Evolutionary conservation across 768 basidiomycete species (phyloP).

Genomic region (Psilocybe azurescens): DNA sequence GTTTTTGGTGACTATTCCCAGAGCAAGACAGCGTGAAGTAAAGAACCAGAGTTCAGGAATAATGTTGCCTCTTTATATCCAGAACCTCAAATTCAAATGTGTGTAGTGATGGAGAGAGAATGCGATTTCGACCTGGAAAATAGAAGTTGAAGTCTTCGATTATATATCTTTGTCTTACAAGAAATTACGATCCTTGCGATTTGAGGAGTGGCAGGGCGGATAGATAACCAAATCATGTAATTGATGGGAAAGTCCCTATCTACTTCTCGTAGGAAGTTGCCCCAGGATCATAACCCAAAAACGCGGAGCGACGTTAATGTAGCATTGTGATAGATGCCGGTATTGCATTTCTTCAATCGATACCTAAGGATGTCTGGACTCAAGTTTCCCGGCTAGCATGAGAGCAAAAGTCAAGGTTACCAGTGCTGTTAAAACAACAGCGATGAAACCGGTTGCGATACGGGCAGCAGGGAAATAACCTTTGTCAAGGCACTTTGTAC

Average conservation of each 20-base stretch:
- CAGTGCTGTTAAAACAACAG: constrained; percentile 42
- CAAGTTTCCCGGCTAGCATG: constrained; percentile 37
- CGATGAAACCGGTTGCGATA: constrained; percentile 43
- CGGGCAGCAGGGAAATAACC: constrained; percentile 63
- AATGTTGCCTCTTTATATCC: background rate
- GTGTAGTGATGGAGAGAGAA: background rate
- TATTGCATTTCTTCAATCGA: background rate
- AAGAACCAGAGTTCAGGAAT: background rate
- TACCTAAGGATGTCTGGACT: background rate
- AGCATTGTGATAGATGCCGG: background rate
- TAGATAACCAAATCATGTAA: background rate
- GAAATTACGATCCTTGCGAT: background rate
- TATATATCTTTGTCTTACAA: background rate
- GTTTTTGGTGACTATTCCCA: background rate
- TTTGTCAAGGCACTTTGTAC: constrained; percentile 55
- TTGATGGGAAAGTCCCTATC: background rate
- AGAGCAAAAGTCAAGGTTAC: constrained; percentile 50
- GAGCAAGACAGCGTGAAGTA: background rate
- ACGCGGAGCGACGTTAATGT: background rate
- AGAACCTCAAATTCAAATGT: background rate
- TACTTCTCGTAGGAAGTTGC: too few species aligned
- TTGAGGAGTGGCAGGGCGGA: background rate
- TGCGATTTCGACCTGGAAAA: background rate
- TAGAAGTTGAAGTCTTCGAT: background rate
- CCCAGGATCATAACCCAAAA: too few species aligned